Percentiles rank a stretch among this genome's conserved stretches.
Conservation (phyloP, 2,329 filamentous ascomycete genomes). For the Ascomycota sp. region DNA sequence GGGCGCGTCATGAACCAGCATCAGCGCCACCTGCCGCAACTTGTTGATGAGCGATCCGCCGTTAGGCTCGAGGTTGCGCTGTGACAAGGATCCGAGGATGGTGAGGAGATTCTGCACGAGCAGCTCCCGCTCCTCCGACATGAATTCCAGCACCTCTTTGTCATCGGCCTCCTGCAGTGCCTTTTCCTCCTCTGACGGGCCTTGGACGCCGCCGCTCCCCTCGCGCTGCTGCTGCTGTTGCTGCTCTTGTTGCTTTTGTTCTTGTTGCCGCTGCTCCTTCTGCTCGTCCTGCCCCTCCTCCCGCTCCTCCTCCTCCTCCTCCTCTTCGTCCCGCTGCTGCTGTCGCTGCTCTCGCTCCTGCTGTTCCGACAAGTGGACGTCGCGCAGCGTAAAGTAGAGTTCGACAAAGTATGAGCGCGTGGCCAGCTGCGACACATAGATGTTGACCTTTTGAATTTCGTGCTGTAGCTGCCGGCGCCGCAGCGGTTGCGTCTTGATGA, state of each 20-base stretch:
- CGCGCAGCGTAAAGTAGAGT: constrained; percentile 60
- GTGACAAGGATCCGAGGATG: constrained; percentile 57
- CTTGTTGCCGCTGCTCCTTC: no score
- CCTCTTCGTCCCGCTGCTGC: background rate
- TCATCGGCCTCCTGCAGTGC: constrained; percentile 19
- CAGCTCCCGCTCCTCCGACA: constrained; percentile 57
- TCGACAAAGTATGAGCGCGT: constrained; percentile 75
- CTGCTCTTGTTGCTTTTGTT: background rate
- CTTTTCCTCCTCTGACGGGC: constrained; percentile 5
- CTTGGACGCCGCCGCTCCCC: no score
- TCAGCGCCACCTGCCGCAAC: constrained; percentile 67
- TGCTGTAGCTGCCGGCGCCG: constrained; percentile 45
- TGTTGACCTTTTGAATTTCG: constrained; percentile 83
- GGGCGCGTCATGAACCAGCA: constrained; percentile 41
- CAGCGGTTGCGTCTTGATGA: constrained; percentile 26
- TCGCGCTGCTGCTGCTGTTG: no score
- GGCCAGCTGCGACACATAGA: constrained; percentile 62
- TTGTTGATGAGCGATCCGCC: constrained; percentile 53
- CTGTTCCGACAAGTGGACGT: constrained; percentile 35
- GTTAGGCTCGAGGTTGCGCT: constrained; percentile 66
- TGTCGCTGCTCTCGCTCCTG: constrained; percentile 7
- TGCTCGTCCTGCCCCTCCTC: no score
- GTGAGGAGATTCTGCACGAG: constrained; percentile 62
- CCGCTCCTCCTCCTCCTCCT: background rate
- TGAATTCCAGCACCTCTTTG: constrained; percentile 35